Evolutionary conservation across 2,329 filamentous ascomycete species (phyloP).

Genomic region (Penicillium sp.): DNA sequence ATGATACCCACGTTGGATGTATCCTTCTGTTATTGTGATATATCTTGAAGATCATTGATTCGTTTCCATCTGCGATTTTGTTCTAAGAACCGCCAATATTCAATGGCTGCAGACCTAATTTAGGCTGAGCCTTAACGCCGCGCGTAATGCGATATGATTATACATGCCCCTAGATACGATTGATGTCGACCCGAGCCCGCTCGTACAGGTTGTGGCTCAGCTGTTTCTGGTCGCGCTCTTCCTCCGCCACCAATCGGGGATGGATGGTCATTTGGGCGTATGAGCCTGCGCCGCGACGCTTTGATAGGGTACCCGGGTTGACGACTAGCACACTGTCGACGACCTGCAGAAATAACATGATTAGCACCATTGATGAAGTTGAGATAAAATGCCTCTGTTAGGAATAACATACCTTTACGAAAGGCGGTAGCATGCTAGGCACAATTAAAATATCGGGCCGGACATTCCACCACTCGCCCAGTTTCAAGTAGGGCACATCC

Average conservation of each 20-base stretch:
- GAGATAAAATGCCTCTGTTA: neutral
- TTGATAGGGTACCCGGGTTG: constrained; percentile 85
- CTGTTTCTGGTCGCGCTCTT: constrained; percentile 57
- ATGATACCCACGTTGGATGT: constrained; percentile 6
- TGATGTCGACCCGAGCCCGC: constrained; percentile 81
- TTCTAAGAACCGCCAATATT: neutral
- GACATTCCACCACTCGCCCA: constrained; percentile 87
- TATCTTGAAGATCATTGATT: constrained; percentile 12
- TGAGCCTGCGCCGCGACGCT: constrained; percentile 78
- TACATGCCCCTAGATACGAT: constrained; percentile 59
- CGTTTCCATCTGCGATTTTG: constrained; percentile 2
- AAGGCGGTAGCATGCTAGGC: constrained; percentile 79
- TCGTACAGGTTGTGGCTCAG: constrained; percentile 76
- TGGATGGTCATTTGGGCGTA: constrained; percentile 77
- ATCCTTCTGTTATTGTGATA: neutral
- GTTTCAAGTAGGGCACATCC: constrained; percentile 78
- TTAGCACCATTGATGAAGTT: neutral
- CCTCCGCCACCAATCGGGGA: constrained; percentile 59
- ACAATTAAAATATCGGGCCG: constrained; percentile 79
- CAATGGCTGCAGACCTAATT: neutral
- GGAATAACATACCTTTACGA: constrained; percentile 68
- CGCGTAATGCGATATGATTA: constrained; percentile 25
- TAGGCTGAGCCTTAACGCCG: constrained; percentile 20
- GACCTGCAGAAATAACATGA: constrained; percentile 57
- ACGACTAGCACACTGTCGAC: constrained; percentile 86